phyloP scores from a whole-genome alignment of 208 protist genomes.

The Sergeia podlipaevii region DNA sequence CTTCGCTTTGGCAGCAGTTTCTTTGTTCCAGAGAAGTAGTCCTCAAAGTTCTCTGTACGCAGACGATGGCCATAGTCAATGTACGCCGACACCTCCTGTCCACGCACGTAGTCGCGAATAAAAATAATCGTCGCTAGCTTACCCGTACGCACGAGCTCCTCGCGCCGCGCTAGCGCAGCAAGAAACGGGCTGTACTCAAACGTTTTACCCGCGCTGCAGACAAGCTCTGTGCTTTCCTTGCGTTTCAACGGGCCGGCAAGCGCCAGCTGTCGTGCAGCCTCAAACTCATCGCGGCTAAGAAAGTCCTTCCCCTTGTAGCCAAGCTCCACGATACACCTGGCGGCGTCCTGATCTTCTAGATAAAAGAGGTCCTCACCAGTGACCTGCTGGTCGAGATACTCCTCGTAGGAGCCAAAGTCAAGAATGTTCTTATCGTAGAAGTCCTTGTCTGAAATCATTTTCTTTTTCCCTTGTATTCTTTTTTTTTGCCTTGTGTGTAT shows the following conservation, averaged over 20 bases:
- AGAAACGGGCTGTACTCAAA: constrained; percentile 93
- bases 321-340: constrained; percentile 95
- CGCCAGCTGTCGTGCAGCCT: constrained; percentile 71
- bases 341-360: constrained; percentile 92
- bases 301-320: constrained; percentile 95
- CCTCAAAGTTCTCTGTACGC: constrained; percentile 93
- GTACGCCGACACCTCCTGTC: constrained; percentile 98
- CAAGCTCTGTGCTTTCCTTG: constrained; percentile 74
- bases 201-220: constrained; percentile 85
- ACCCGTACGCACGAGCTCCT: constrained; percentile 95
- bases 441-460: constrained; percentile 24
- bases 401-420: constrained; percentile 86
- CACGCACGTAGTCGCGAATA: constrained; percentile 94
- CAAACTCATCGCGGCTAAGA: constrained; percentile 87
- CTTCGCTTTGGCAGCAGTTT: constrained; percentile 93
- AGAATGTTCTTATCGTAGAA: constrained; percentile 76
- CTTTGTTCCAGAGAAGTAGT: constrained; percentile 89
- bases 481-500: constrained; percentile 2
- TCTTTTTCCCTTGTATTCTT: constrained; percentile 2
- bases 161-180: constrained; percentile 90
- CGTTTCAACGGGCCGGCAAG: constrained; percentile 79
- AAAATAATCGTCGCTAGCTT: constrained; percentile 97
- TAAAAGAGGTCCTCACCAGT: constrained; percentile 88
- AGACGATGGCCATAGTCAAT: constrained; percentile 97
- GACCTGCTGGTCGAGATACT: constrained; percentile 91